Conservation (phyloP, 352 stramenopile genomes). For the Phytopythium helicoides region DNA sequence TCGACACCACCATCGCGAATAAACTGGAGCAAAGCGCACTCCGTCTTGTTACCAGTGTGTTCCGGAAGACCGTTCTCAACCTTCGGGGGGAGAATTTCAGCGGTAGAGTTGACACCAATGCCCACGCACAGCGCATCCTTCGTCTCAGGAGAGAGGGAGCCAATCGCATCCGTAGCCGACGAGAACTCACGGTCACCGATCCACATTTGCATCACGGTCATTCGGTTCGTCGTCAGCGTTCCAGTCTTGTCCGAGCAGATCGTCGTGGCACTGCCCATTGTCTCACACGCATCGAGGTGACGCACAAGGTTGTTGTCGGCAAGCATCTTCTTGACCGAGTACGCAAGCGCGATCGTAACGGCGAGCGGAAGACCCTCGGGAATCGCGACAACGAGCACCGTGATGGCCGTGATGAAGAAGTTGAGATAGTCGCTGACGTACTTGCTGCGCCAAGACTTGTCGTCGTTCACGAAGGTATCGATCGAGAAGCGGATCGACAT, state of each 20-base stretch:
- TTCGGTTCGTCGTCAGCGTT: slow-evolving; percentile 97
- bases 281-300: slow-evolving; percentile 90
- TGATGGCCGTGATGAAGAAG: slow-evolving; percentile 88
- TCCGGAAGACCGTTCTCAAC: slow-evolving; percentile 47
- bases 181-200: slow-evolving; percentile 62
- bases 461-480: slow-evolving; percentile 47
- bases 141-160: slow-evolving; percentile 56
- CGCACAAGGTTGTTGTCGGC: slow-evolving; percentile 88
- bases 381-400: slow-evolving; percentile 95
- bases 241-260: slow-evolving; percentile 99
- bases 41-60: slow-evolving; percentile 83
- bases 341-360: slow-evolving; percentile 96
- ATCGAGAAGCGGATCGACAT: slow-evolving; percentile 75
- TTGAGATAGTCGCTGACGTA: slow-evolving; percentile 69
- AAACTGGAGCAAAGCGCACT: slow-evolving; percentile 74
- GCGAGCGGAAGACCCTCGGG: slow-evolving; percentile 96
- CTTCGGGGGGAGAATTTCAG: slow-evolving; percentile 62
- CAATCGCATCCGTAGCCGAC: slow-evolving; percentile 35
- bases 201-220: slow-evolving; percentile 94
- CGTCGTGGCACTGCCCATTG: slow-evolving; percentile 93
- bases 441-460: slow-evolving; percentile 42
- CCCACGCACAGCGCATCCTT: slow-evolving; percentile 67
- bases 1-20: slow-evolving; percentile 68
- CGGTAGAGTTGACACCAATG: slow-evolving; percentile 72
- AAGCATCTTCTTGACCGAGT: slow-evolving; percentile 94